phyloP scores from a whole-genome alignment of 2,329 filamentous ascomycete genomes.

The Verticillium nonalfalfae region DNA sequence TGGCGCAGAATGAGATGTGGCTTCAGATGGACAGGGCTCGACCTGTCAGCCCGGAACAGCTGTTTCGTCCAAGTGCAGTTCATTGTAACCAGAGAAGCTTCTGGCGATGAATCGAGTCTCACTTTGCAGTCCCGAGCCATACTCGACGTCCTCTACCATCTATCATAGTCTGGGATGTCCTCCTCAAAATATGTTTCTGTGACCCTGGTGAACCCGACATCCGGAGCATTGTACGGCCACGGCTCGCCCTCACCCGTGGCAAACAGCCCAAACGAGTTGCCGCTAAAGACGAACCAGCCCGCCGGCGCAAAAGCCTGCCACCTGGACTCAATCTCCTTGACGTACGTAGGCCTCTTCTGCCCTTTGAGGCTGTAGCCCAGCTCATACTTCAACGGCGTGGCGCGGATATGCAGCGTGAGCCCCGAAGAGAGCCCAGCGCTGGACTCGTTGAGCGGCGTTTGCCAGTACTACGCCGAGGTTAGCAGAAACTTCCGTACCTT shows the following conservation, averaged over 20 bases:
- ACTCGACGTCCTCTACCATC: background rate
- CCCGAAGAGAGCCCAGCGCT: background rate
- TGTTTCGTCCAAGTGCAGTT: no score
- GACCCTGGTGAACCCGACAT: slow-evolving; percentile 14
- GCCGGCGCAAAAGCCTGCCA: slow-evolving; percentile 9
- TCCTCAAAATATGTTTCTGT: slow-evolving; percentile 14
- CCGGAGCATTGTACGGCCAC: slow-evolving; percentile 11
- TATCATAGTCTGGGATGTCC: slow-evolving; percentile 5
- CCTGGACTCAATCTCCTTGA: slow-evolving; percentile 2
- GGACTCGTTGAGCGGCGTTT: slow-evolving; percentile 1
- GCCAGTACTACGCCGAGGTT: slow-evolving; percentile 2
- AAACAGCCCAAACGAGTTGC: slow-evolving; percentile 14
- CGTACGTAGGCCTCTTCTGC: slow-evolving; percentile 4
- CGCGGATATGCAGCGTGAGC: slow-evolving; percentile 13
- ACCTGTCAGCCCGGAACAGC: no score
- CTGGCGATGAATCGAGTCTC: no score
- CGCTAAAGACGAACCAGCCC: slow-evolving; percentile 10
- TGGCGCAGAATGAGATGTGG: no score
- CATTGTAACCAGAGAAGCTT: no score
- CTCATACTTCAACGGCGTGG: slow-evolving; percentile 12
- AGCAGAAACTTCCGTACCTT: background rate
- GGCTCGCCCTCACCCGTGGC: slow-evolving; percentile 14
- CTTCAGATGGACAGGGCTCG: no score
- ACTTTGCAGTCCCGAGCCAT: no score
- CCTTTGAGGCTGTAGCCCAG: slow-evolving; percentile 14